These are phyloP conservation scores for Fusarium robinianum DNA, from an alignment of 2,329 filamentous ascomycete species.

Conservation along the genomic window DNA sequence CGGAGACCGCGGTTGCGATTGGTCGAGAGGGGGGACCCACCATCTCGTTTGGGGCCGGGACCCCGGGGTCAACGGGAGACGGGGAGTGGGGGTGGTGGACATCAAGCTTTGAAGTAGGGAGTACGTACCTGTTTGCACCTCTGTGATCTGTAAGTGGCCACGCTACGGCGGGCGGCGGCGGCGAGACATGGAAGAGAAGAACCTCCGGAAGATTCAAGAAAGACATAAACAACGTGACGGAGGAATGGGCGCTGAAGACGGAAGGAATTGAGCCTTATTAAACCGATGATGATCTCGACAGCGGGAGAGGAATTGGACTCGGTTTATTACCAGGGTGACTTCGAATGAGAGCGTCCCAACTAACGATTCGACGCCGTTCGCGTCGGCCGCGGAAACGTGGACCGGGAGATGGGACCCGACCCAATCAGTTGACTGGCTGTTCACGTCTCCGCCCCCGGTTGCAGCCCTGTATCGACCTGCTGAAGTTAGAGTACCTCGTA, in stretches of 20 bases:
- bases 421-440: no score
- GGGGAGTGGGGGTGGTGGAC: no score
- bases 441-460: constrained; percentile 18
- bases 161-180: constrained; percentile 9
- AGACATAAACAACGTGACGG: constrained; percentile 7
- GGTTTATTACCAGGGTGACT: no score
- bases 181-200: constrained; percentile 2
- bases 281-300: constrained; percentile 3
- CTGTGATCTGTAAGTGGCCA: constrained; percentile 9
- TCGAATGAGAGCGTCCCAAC: no score
- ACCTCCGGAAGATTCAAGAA: constrained; percentile 9
- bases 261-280: constrained; percentile 18
- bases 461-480: constrained; percentile 7
- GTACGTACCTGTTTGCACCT: no score
- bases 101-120: no score
- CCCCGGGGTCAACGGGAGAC: no score
- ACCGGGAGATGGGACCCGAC: constrained; percentile 8
- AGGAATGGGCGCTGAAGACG: no score
- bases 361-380: no score
- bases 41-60: constrained; percentile 14
- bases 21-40: constrained; percentile 13
- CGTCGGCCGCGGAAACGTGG: constrained; percentile 10
- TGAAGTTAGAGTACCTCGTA: no score
- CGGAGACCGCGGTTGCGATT: constrained; percentile 16
- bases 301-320: constrained; percentile 18